Evolutionary conservation across 805 yeast genomes (phyloP), one percentile per base, ranked within the genome.

Genomic region (Pachysolen tannophilus): DNA sequence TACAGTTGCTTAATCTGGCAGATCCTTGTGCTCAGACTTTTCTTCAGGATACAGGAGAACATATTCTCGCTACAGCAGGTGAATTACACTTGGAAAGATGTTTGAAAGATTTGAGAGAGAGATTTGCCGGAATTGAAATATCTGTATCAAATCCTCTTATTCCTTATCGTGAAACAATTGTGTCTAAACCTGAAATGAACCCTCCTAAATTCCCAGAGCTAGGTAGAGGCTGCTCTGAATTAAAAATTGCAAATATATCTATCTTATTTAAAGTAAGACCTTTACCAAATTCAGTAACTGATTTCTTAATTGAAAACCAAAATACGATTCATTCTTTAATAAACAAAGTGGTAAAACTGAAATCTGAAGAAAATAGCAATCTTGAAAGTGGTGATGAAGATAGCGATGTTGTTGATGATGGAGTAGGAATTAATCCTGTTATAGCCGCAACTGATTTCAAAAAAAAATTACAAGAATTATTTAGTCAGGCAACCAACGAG

Each of bases 41-140:
- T 48, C 66, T 86, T 28, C 88, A 84, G 48, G 95, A 85, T 39
- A 76, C 79, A 7, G 99, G 99, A 38, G 99, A 92, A 57, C 83
- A 84, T 46, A 87, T 92, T 44, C 64, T 92, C 46, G 85, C 94
- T 30, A 88, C 95, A 8, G 96, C 98, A 8, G 99, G 99, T 33
- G 98, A 92, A 57, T 65, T 92, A 43, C 99, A 92, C 63, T 65
- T 92, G 28, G 99, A 92, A 51, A 72, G 98, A 51, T 92, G 98
- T 57, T 56, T 92, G 45, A 87, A 86, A 50, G 99, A 92, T 59
- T 61, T 92, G 49, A 76, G 72, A 36, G 95, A 85, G 48, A 67
- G 97, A 46, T 92, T 87, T 68, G 97, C 97, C 1, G 87, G 88
- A 9, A 75, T 87, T 46, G 96, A 86, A 33, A 78, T 92, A 8